Conservation (phyloP, 2,329 filamentous ascomycete genomes). For the Helicocarpus griseus region DNA sequence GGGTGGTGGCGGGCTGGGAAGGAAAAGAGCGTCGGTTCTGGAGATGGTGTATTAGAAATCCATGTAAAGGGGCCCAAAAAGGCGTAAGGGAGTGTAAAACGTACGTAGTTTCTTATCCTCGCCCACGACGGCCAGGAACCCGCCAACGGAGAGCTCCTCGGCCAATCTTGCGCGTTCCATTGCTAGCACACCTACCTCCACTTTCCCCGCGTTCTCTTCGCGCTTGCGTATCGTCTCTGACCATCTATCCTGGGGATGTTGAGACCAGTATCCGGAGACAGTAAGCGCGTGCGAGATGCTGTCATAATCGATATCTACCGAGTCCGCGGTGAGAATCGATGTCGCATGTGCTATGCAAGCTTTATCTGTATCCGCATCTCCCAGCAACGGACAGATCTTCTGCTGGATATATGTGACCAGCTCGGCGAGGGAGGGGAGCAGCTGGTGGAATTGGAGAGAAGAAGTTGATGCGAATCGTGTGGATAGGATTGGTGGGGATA, state of each 20-base stretch:
- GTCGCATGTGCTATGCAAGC: constrained; percentile 43
- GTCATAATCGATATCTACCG: constrained; percentile 71
- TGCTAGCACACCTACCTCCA: constrained; percentile 74
- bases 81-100: constrained; percentile 11
- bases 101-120: constrained; percentile 58
- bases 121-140: constrained; percentile 68
- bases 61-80: constrained; percentile 9
- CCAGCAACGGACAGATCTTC: constrained; percentile 40
- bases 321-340: constrained; percentile 45
- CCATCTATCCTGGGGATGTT: constrained; percentile 33
- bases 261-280: constrained; percentile 54
- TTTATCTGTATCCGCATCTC: constrained; percentile 20
- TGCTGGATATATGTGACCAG: constrained; percentile 47
- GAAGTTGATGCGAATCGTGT: constrained; percentile 54
- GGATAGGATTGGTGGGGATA: constrained; percentile 44
- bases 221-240: constrained; percentile 32
- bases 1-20: constrained; percentile 72
- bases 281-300: constrained; percentile 55
- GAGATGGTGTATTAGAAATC: neutral
- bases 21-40: constrained; percentile 68
- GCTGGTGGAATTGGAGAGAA: constrained; percentile 61
- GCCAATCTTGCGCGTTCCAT: constrained; percentile 49
- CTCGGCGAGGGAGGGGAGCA: constrained; percentile 46
- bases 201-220: constrained; percentile 37
- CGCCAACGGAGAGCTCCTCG: constrained; percentile 68